Conservation (phyloP, 768 basidiomycete genomes). For the Amanita inopinata region DNA sequence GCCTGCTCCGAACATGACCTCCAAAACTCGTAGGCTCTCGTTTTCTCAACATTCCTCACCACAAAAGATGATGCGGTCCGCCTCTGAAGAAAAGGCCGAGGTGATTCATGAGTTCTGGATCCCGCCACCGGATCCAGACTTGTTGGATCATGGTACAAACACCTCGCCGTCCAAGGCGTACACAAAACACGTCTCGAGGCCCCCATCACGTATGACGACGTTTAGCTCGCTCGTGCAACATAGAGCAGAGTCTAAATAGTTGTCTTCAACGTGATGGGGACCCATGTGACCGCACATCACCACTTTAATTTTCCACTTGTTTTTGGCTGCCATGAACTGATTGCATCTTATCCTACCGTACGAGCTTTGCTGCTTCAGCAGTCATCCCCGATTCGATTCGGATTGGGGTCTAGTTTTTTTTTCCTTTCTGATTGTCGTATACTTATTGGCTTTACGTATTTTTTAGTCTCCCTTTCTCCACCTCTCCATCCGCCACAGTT, state of each 20-base stretch:
- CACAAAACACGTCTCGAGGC: conserved; percentile 7
- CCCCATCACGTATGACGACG: conserved; percentile 9
- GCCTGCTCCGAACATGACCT: conserved; percentile 22
- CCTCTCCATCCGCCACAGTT: too few species aligned
- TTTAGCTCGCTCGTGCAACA: conserved; percentile 8
- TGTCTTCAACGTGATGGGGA: conserved; percentile 6
- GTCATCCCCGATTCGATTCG: not conserved
- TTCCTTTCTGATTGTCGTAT: conserved; percentile 7
- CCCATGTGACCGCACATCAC: not conserved
- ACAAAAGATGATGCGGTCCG: conserved; percentile 48
- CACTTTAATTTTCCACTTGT: not conserved
- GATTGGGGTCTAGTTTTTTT: not conserved
- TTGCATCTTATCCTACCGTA: not conserved
- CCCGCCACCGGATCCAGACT: conserved; percentile 28
- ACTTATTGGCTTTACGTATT: conserved; percentile 6
- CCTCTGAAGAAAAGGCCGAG: conserved; percentile 57
- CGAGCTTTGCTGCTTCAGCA: not conserved
- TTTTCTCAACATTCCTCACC: conserved; percentile 30
- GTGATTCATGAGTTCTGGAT: conserved; percentile 55
- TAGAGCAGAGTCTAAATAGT: conserved; percentile 1
- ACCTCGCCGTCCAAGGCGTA: conserved; percentile 7
- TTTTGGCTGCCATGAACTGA: not conserved
- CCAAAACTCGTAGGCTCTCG: conserved; percentile 42
- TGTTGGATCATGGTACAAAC: conserved; percentile 6
- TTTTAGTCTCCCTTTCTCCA: not conserved